Conservation (phyloP, 2,329 filamentous ascomycete species). For the Cercospora nicotianae region DNA sequence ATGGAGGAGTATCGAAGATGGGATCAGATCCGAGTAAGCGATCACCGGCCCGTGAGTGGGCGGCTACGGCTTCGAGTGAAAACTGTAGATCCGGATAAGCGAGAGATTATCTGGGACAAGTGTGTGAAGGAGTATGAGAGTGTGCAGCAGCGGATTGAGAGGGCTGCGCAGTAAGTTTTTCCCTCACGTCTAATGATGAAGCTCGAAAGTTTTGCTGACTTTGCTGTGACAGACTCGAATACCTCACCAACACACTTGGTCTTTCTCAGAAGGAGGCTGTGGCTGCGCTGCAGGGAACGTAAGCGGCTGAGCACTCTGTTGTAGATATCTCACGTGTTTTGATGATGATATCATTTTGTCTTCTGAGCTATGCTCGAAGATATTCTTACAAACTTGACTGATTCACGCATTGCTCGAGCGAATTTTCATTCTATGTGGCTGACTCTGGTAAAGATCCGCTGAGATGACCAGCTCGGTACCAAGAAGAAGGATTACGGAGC, state of each 20-base stretch:
- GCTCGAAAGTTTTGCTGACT: background rate
- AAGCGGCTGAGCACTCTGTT: background rate
- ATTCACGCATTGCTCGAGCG: background rate
- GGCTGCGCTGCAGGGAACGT: constrained; percentile 25
- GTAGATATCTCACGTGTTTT: background rate
- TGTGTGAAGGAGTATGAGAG: constrained; percentile 65
- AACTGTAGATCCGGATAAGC: constrained; percentile 71
- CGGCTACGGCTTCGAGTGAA: constrained; percentile 82
- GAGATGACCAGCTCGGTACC: background rate
- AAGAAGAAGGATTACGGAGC: background rate
- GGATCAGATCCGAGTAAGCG: constrained; percentile 78
- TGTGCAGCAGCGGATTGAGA: constrained; percentile 66
- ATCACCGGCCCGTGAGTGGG: constrained; percentile 90
- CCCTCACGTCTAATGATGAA: background rate
- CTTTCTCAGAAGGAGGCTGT: constrained; percentile 55
- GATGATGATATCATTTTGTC: background rate
- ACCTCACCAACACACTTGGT: constrained; percentile 63
- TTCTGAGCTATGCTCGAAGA: background rate
- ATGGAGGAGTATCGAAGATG: constrained; percentile 86
- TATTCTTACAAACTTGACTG: background rate
- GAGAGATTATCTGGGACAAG: constrained; percentile 33
- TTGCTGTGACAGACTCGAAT: constrained; percentile 56
- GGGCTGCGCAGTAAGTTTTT: constrained; percentile 72
- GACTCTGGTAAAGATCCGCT: background rate
- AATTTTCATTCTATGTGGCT: background rate